Base-by-base conservation (phyloP, 192 early-diverging fungal genomes). In the Backusella circina region DNA sequence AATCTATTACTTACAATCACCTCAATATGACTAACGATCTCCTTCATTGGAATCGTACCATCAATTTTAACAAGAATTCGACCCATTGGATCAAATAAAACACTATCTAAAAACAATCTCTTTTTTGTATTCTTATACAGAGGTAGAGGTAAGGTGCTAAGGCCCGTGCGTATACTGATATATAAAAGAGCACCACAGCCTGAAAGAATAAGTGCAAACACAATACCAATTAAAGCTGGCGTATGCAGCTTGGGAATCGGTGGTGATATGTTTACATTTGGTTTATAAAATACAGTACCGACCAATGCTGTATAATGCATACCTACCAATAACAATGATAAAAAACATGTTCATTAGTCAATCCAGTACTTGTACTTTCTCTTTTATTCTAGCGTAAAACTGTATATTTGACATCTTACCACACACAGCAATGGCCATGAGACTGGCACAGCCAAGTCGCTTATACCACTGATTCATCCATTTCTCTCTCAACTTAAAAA, bases 381-480 rank as follows among this genome's bases (percentile, higher is more conserved):
- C 7, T 44, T 32, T 51, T 4, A 39, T 30, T 74, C 33, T 36
- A 10, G 18, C 38, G 33, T 57, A 41, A 13, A 21, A 16, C 36
- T 31, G 9, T 32, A 32, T 23, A 41, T 51, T 23, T 32, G 28
- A 38, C 12, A n/a, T 9, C 77, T 74, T 85, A 77, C 79, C 84
- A 65, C 76, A 85, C 8, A 86, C 76, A 47, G 85, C 85, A 10
- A 79, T 12, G 0, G 72, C 83, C 79, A 87, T 79, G 16, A 86
- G 57, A 71, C 83, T 61, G 3, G 86, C 81, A 67, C 81, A 83
- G 33, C 79, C 83, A 30, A 84, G 30, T 67, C 85, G 71, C 71
- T 86, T 87, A 72, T 83, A 83, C 78, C 81, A 79, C 31, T 74
- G 73, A 44, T 79, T 84, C 41, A 74, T 72, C 86, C 86, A 87